phyloP scores from a whole-genome alignment of 2,329 filamentous ascomycete species.

The Sarocladiaceae sp. region DNA sequence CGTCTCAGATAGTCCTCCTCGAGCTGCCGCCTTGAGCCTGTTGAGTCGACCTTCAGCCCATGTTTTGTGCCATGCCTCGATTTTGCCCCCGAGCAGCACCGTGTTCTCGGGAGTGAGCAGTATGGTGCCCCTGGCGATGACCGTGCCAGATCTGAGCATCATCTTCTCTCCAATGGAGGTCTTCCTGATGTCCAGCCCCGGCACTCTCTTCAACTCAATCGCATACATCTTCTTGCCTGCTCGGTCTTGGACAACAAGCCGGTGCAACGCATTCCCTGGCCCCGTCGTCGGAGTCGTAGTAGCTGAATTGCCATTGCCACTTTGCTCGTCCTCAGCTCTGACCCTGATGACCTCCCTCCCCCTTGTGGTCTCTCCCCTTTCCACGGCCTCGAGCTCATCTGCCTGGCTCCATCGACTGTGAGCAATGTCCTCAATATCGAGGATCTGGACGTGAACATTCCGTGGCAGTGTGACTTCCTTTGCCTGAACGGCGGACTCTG shows the following conservation, averaged over 20 bases:
- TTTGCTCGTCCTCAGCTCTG: slow-evolving; percentile 32
- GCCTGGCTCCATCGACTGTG: slow-evolving; percentile 80
- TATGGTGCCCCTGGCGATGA: slow-evolving; percentile 70
- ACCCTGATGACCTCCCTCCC: slow-evolving; percentile 80
- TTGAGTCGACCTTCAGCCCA: slow-evolving; percentile 71
- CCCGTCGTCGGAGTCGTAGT: slow-evolving; percentile 11
- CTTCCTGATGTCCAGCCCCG: slow-evolving; percentile 58
- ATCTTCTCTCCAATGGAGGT: slow-evolving; percentile 75
- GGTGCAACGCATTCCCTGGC: slow-evolving; percentile 60
- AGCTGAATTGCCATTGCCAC: slow-evolving; percentile 8
- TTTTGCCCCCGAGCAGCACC: slow-evolving; percentile 77
- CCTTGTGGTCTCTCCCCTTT: slow-evolving; percentile 65
- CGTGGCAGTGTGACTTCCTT: slow-evolving; percentile 51
- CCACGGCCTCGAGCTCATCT: slow-evolving; percentile 68
- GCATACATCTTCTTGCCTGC: slow-evolving; percentile 62
- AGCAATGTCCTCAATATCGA: slow-evolving; percentile 80
- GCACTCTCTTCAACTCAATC: slow-evolving; percentile 63
- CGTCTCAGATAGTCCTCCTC: slow-evolving; percentile 17
- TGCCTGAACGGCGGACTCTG: slow-evolving; percentile 30
- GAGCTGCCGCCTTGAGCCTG: slow-evolving; percentile 57
- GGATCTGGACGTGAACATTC: slow-evolving; percentile 70
- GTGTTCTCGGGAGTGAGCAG: slow-evolving; percentile 65
- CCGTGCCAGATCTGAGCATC: slow-evolving; percentile 56
- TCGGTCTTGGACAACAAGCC: slow-evolving; percentile 76
- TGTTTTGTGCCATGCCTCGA: slow-evolving; percentile 70